These are phyloP conservation scores for Picochlorum sp. DNA, from an alignment of 139 green algal genomes.

Conservation along the genomic window DNA sequence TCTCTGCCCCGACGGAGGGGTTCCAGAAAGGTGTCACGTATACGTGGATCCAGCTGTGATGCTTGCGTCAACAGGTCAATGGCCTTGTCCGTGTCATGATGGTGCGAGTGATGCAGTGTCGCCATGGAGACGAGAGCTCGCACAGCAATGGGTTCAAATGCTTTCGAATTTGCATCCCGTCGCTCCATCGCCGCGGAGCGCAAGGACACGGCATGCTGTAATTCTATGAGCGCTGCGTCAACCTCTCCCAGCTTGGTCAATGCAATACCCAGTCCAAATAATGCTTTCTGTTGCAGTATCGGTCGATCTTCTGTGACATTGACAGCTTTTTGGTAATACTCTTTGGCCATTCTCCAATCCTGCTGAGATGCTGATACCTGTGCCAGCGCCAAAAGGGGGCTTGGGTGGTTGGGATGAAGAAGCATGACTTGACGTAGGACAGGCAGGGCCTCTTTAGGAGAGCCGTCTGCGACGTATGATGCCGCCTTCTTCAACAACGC, in stretches of 20 bases:
- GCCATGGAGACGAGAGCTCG: slow-evolving; percentile 1
- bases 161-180: no score
- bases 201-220: no score
- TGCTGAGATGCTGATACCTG: slow-evolving; percentile 28
- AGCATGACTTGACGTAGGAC: slow-evolving; percentile 22
- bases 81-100: not conserved
- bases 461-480: slow-evolving; percentile 12
- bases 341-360: slow-evolving; percentile 26
- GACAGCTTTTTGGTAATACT: slow-evolving; percentile 21
- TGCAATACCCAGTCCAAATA: slow-evolving; percentile 29
- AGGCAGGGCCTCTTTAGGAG: slow-evolving; percentile 6
- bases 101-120: not conserved
- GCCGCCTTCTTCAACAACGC: slow-evolving; percentile 23
- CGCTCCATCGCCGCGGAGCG: no score
- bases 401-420: slow-evolving; percentile 12
- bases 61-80: not conserved
- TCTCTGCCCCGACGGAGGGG: no score
- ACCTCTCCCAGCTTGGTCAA: slow-evolving; percentile 26
- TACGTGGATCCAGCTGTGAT: not conserved
- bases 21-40: no score
- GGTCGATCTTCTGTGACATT: not conserved
- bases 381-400: slow-evolving; percentile 25
- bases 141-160: not conserved
- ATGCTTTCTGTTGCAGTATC: not conserved
- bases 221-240: slow-evolving; percentile 2